phyloP scores from a whole-genome alignment of 2,329 filamentous ascomycete species.

The Fusarium luffae region DNA sequence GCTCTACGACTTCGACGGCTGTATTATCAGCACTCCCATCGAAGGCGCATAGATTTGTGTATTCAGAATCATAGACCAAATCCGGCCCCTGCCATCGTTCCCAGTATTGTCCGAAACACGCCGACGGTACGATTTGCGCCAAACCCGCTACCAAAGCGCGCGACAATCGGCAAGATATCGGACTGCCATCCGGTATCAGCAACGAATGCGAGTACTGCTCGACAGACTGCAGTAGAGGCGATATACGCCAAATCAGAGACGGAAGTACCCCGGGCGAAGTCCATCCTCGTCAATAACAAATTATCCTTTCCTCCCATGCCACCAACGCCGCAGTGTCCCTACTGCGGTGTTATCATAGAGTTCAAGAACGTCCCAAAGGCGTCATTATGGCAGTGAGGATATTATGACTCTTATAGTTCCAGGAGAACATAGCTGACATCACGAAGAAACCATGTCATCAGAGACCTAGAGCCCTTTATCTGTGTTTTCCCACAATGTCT shows the following conservation, averaged over 20 bases:
- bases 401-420: too few species aligned
- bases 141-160: rapidly evolving
- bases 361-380: neutral
- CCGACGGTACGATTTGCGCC: neutral
- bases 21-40: neutral
- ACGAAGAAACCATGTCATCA: neutral
- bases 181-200: neutral
- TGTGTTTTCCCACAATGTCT: neutral
- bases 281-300: neutral
- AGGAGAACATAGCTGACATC: neutral
- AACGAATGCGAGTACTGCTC: neutral
- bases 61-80: rapidly evolving
- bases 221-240: neutral
- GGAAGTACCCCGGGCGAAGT: neutral
- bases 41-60: neutral
- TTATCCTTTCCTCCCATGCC: neutral
- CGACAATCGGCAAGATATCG: neutral
- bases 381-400: neutral
- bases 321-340: neutral
- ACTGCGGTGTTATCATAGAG: conserved; percentile 1
- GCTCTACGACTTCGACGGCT: neutral
- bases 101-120: too few species aligned
- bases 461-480: neutral
- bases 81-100: neutral
- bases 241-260: neutral